Percentiles rank a stretch among this genome's conserved stretches.
Conservation (phyloP, 768 basidiomycete genomes). For the Boletus rubescentipes region DNA sequence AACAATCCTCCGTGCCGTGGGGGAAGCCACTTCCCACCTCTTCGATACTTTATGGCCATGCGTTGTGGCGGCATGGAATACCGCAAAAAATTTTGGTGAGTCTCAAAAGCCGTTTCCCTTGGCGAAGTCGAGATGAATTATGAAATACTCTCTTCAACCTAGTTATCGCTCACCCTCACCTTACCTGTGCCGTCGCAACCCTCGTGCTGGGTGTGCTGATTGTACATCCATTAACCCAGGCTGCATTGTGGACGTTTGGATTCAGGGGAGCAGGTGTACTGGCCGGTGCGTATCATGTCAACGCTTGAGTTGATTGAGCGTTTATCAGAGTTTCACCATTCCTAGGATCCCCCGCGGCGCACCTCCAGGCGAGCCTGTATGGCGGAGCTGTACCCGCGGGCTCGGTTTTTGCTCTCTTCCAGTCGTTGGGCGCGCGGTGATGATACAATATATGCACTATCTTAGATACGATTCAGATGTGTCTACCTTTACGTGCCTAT, state of each 20-base stretch:
- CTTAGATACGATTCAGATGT: too few relatives aligned
- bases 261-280: background rate
- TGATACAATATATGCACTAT: too few relatives aligned
- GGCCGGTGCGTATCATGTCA: slow-evolving; percentile 1
- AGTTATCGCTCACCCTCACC: too few relatives aligned
- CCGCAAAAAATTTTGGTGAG: background rate
- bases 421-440: slow-evolving; percentile 10
- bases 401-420: slow-evolving; percentile 1
- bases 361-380: too few relatives aligned
- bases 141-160: background rate
- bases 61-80: background rate
- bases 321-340: background rate
- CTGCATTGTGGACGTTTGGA: background rate
- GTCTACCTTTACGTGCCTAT: too few relatives aligned
- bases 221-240: background rate
- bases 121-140: background rate
- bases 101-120: background rate
- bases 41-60: background rate
- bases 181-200: too few relatives aligned
- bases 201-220: background rate
- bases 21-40: background rate
- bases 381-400: too few relatives aligned
- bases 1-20: rapidly evolving
- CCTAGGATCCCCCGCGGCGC: too few relatives aligned
- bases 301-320: background rate